Base-by-base conservation (phyloP, 495 filamentous ascomycete genomes). In the Geoglossum glabrum region DNA sequence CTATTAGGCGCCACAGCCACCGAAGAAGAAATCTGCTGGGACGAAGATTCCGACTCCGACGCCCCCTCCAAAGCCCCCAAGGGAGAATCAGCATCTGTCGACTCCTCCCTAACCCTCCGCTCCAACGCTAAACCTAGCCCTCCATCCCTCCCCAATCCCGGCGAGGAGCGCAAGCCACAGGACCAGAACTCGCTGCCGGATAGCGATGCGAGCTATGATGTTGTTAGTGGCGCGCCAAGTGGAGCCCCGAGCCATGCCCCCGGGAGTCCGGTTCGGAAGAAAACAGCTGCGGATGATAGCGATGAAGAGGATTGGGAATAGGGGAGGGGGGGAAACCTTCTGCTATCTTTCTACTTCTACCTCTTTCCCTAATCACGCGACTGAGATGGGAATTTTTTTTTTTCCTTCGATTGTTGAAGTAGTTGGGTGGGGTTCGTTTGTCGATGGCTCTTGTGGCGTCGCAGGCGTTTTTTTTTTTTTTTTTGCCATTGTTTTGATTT, bases 171-270 rank as follows among this genome's bases (percentile, higher is more conserved):
- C 43, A 84, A 84, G 59, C 94, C 88, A 19, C 81, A 92, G 60
- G 89, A 95, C 64, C 81, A 85, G 67, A 85, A 87, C 54, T 88
- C 83, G 15, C 82, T 85, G 61, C 78, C 87, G 21, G 89, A 85
- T 65, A 94, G 87, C 67, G 90, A 96, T 63, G 85, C 85, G 19
- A 93, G 87, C 71, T 96, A 96, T 64, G 90, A 96, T 67, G 74
- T 96, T 34, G 86, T 96, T 43, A 60, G 59, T 30, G 76, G 77
- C n/a, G 76, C 76, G 47, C 62, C 69, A 21, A 93, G 87, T 63
- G 88, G 88, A 19, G 80, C 83, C 8, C 81, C 84, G 11, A 95
- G 86, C 67, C 82, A 82, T 55, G 81, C 86, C 28, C 80, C 82
- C 13, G 76, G 77, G 1, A 90, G 85, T 65, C 90, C 90, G 30